These are phyloP conservation scores for Globisporangium camurandrum DNA, from an alignment of 352 stramenopile genomes.

Conservation along the genomic window DNA sequence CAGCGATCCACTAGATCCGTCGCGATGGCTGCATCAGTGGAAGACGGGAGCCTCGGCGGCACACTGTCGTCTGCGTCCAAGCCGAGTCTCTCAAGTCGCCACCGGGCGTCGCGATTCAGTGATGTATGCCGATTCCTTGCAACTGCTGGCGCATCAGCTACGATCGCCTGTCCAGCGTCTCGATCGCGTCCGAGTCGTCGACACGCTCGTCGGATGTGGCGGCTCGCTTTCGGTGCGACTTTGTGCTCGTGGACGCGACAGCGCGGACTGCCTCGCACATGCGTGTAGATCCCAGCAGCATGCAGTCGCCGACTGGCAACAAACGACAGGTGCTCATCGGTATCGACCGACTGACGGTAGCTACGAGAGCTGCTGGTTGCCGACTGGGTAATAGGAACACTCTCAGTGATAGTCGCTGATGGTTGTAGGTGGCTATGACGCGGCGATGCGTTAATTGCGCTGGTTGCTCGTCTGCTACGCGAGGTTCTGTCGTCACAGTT, in stretches of 20 bases:
- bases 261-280: slow-evolving; percentile 1
- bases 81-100: slow-evolving; percentile 3
- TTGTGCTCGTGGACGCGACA: slow-evolving; percentile 3
- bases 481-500: background rate
- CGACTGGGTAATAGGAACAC: background rate
- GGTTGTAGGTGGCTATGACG: too few species aligned
- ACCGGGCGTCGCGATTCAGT: background rate
- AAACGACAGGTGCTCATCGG: slow-evolving; percentile 5
- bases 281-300: slow-evolving; percentile 5
- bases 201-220: slow-evolving; percentile 8
- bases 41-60: slow-evolving; percentile 8
- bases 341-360: background rate
- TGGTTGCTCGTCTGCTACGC: background rate
- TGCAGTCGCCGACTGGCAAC: slow-evolving; percentile 7
- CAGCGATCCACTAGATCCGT: slow-evolving; percentile 1
- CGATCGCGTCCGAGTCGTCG: background rate
- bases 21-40: too few species aligned
- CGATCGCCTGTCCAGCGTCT: background rate
- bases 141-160: slow-evolving; percentile 1
- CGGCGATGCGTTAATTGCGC: background rate
- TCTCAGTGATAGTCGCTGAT: background rate
- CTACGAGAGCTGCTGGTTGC: background rate
- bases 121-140: slow-evolving; percentile 7
- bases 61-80: slow-evolving; percentile 12
- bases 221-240: slow-evolving; percentile 1